Percentiles rank a stretch among this genome's conserved stretches.
Evolutionary conservation across 164 flowering plant genomes (phyloP).

Genomic region (grape (Vitis vinifera)): DNA sequence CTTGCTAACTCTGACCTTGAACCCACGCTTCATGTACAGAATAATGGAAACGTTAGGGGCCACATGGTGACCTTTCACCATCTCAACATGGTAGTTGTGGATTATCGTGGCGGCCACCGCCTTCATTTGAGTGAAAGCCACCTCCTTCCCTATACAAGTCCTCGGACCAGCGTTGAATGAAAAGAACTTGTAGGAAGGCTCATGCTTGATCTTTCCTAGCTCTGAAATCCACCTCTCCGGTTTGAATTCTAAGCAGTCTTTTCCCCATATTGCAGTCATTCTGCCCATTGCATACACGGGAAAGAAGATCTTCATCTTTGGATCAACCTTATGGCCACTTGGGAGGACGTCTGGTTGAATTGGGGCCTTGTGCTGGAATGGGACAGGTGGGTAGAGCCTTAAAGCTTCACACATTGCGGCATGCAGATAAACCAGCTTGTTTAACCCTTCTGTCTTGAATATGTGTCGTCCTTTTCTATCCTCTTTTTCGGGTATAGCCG

Average conservation of each 20-base stretch:
- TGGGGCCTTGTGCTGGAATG: constrained; percentile 26
- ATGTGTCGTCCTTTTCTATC: constrained; percentile 2
- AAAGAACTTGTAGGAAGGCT: constrained; percentile 34
- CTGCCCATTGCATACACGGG: constrained; percentile 45
- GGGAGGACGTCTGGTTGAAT: constrained; percentile 35
- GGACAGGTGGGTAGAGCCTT: constrained; percentile 1
- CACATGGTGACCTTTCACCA: constrained; percentile 13
- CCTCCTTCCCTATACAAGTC: constrained; percentile 33
- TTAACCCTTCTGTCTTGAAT: constrained; percentile 21
- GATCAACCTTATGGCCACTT: constrained; percentile 34
- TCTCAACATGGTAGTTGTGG: constrained; percentile 15
- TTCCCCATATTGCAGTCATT: constrained; percentile 46
- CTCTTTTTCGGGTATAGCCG: constrained; percentile 2
- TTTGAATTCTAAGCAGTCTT: constrained; percentile 49
- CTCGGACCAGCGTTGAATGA: constrained; percentile 35
- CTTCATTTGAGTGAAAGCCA: constrained; percentile 25
- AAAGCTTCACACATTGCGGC: too few relatives aligned
- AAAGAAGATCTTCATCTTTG: constrained; percentile 24
- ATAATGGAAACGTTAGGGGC: constrained; percentile 8
- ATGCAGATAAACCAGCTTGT: neutral
- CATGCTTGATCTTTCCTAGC: constrained; percentile 29
- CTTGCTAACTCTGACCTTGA: constrained; percentile 17
- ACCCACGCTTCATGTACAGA: constrained; percentile 27
- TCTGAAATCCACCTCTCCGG: constrained; percentile 59
- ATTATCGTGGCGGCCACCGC: constrained; percentile 16